A percentile compares a stretch with the other conserved stretches of the same genome.
Conservation (phyloP, 345 rosid species). For the Euphorbia peplus region DNA sequence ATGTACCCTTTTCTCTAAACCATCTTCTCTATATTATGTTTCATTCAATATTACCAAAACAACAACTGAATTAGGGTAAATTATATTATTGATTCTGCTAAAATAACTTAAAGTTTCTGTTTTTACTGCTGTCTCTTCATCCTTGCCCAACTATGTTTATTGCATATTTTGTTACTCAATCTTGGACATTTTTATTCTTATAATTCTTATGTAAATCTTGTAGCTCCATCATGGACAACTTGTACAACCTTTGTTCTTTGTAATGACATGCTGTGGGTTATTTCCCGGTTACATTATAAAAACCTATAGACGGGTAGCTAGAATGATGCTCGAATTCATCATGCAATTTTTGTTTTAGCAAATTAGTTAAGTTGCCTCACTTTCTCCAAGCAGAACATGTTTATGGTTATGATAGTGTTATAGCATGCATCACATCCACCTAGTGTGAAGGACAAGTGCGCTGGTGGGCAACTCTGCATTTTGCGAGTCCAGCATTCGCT, state of each 20-base stretch:
- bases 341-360: not conserved
- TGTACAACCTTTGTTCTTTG: too few species aligned
- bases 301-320: not conserved
- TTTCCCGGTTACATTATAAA: not conserved
- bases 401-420: not conserved
- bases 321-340: not conserved
- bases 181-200: not conserved
- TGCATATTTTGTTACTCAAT: too few species aligned
- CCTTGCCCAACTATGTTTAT: too few species aligned
- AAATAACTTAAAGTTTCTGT: too few species aligned
- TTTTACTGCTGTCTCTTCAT: too few species aligned
- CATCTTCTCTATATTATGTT: not conserved
- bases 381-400: not conserved
- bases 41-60: not conserved
- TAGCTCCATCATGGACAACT: too few species aligned
- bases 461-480: not conserved
- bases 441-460: too few species aligned
- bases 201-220: too few species aligned
- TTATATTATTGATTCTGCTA: too few species aligned
- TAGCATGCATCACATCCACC: not conserved
- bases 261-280: not conserved
- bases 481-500: not conserved
- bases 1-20: conserved; percentile 27
- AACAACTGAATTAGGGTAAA: too few species aligned
- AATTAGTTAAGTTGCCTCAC: not conserved